Percentiles rank a stretch among this genome's conserved stretches.
Evolutionary conservation across 2,329 filamentous ascomycete species (phyloP).

Genomic region (Arthrobotrys megalospora): DNA sequence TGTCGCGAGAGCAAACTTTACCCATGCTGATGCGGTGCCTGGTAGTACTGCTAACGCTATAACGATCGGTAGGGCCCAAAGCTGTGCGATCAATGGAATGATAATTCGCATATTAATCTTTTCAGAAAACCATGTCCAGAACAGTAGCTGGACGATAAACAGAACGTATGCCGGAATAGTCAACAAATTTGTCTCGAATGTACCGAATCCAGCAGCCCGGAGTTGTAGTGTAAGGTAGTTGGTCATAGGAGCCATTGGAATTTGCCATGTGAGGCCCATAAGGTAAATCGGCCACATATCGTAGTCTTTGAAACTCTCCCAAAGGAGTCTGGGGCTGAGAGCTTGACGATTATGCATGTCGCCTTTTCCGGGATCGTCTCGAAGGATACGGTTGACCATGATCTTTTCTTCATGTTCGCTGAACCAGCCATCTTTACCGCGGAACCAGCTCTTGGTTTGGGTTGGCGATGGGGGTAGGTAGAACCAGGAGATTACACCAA

Average conservation of each 20-base stretch:
- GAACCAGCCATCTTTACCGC: constrained; percentile 77
- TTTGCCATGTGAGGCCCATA: constrained; percentile 72
- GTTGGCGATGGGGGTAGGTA: constrained; percentile 78
- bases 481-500: constrained; percentile 73
- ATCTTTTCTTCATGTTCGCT: constrained; percentile 78
- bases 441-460: constrained; percentile 75
- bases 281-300: constrained; percentile 75
- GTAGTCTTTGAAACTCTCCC: constrained; percentile 73
- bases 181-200: constrained; percentile 76
- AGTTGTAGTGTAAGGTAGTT: constrained; percentile 75
- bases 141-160: constrained; percentile 71
- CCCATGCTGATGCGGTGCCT: constrained; percentile 67
- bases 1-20: constrained; percentile 71
- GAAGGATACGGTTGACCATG: constrained; percentile 76
- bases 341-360: constrained; percentile 76
- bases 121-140: constrained; percentile 71
- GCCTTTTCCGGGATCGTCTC: constrained; percentile 75
- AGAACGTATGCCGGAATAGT: constrained; percentile 73
- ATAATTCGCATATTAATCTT: constrained; percentile 72
- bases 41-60: constrained; percentile 71
- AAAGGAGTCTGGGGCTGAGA: constrained; percentile 71
- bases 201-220: constrained; percentile 73
- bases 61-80: constrained; percentile 76
- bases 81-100: constrained; percentile 70
- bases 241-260: constrained; percentile 71